These are phyloP conservation scores for Thelonectria olida DNA, from an alignment of 2,329 filamentous ascomycete species.

Conservation along the genomic window DNA sequence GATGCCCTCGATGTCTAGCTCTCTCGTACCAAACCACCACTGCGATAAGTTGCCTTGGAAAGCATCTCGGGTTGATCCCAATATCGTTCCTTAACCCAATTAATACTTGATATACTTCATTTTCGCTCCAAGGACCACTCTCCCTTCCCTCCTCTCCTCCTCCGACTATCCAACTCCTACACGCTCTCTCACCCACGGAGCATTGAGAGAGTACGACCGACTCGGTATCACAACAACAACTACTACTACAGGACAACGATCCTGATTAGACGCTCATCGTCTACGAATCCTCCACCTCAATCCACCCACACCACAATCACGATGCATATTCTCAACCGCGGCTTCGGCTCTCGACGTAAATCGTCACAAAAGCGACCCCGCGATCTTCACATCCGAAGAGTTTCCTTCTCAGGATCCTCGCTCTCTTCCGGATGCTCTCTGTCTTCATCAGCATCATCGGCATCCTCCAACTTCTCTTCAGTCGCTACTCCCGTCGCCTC, in stretches of 20 bases:
- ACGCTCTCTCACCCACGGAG: background rate
- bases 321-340: constrained; percentile 50
- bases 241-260: too few relatives aligned
- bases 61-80: constrained; percentile 16
- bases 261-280: constrained; percentile 5
- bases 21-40: background rate
- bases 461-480: constrained; percentile 30
- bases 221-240: background rate
- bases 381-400: constrained; percentile 52
- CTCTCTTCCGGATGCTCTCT: constrained; percentile 49
- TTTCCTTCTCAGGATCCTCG: constrained; percentile 52
- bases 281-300: constrained; percentile 2
- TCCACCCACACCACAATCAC: constrained; percentile 25
- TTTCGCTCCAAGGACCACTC: background rate
- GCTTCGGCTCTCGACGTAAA: constrained; percentile 50
- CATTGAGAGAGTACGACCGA: background rate
- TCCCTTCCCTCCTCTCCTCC: background rate
- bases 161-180: background rate
- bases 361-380: constrained; percentile 44
- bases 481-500: constrained; percentile 28
- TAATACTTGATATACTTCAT: background rate
- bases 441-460: constrained; percentile 45
- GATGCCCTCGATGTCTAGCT: constrained; percentile 1
- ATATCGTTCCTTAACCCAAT: background rate
- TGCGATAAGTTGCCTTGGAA: background rate